Base-by-base conservation (phyloP, 1,284 basidiomycete species). In the Marasmius fiardii region DNA sequence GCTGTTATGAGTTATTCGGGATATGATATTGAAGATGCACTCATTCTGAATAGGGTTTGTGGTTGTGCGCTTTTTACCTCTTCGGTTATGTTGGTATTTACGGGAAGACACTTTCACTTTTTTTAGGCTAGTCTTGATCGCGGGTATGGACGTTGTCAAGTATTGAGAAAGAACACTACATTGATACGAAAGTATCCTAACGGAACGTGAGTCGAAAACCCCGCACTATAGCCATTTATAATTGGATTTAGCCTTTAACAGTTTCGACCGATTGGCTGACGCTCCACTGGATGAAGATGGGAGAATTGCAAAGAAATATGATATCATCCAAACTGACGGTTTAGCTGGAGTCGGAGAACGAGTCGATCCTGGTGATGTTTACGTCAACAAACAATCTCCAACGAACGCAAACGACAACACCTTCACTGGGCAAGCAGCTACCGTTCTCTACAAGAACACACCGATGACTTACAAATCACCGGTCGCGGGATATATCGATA, bases 1-100 rank as follows among this genome's bases (percentile, higher is more conserved):
- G 98, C 96, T 2, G 95, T 99, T 61, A 99, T 99, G 97, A 95
- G 92, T 67, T 99, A 92, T 74, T 98, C 95, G 2, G 97, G 97
- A 26, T 99, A 99, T 71, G 97, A 99, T 80, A 99, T 99, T 60
- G 97, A 99, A 74, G 97, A 99, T 74, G 97, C 97, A 1, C 78
- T 99, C 55, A 97, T 99, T 66, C 76, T 98, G 57, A 99, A 99
- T 74, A 94, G 91, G 78, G 91, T 87, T 44, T 28, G 74, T 49
- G 24, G 20, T 39, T 51, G 18, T 35, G 56, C 33, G 56, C 20
- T 20, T 33, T 50, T 35, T 44, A 18, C 24, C 14, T 24, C 37
- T 18, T 26, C 16, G 44, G 51, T 34, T 24, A 1, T 33, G 37
- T 34, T 43, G 18, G 28, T 10, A 31, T 31, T 31, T 31, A 10